Percentiles rank a stretch among this genome's conserved stretches.
Evolutionary conservation across 306 rosid species (phyloP).

Genomic region (Trifolium subterraneum): DNA sequence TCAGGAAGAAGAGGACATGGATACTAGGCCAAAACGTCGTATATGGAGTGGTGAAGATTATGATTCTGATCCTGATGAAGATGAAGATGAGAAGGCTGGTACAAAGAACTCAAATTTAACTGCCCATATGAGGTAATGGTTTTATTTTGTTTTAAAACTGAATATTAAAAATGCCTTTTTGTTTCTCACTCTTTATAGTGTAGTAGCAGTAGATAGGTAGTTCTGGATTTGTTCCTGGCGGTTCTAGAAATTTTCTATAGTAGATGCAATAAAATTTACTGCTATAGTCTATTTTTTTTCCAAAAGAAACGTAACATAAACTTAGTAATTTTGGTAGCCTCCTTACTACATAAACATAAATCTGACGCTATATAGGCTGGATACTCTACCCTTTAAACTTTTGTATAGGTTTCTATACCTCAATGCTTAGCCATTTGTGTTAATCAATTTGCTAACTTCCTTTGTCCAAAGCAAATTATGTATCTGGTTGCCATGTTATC

Average conservation of each 20-base stretch:
- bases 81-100: constrained; percentile 57
- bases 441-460: background rate
- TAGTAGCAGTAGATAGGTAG: background rate
- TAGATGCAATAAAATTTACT: background rate
- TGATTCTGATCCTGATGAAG: constrained; percentile 79
- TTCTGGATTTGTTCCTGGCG: constrained; percentile 17
- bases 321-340: too few species aligned
- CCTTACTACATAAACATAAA: background rate
- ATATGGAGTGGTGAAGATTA: constrained; percentile 73
- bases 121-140: constrained; percentile 52
- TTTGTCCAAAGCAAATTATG: background rate
- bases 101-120: constrained; percentile 37
- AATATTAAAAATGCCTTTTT: constrained; percentile 7
- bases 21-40: constrained; percentile 68
- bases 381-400: background rate
- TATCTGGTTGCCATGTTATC: constrained; percentile 18
- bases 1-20: constrained; percentile 76
- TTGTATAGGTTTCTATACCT: background rate
- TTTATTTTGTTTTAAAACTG: constrained; percentile 25
- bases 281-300: too few species aligned
- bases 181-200: background rate
- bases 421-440: constrained; percentile 7
- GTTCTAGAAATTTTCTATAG: background rate
- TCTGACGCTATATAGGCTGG: background rate
- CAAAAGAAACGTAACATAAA: too few species aligned